Base-by-base conservation (phyloP, 1,139 yeast species). In the Saccharomyces uvarum region DNA sequence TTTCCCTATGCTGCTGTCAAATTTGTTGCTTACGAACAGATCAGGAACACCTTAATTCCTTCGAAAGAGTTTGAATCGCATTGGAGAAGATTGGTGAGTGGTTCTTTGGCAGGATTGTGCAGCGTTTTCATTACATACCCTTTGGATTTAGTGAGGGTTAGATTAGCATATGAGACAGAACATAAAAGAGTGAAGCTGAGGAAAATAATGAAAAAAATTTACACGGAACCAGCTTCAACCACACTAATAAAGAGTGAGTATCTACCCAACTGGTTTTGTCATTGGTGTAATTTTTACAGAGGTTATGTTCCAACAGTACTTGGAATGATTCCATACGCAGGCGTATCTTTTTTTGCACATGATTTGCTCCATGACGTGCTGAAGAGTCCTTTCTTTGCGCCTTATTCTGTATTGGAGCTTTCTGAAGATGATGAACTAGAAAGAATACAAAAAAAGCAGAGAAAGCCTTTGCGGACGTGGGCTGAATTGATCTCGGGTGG, bases 241-340 rank as follows among this genome's bases (percentile, higher is more conserved):
- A 62, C 67, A 2, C 63, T 67, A 44, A 51, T 59, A 29, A 57
- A 61, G 16, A 70, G 68, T 50, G 33, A 56, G 26, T 67, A 61
- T 31, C 58, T 73, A 42, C 75, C 77, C 8, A 49, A 51, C 1
- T 62, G 69, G 59, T 60, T 73, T 51, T 68, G 74, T 13, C 73
- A 70, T 38, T 63, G 76, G 62, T 68, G 87, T 32, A 90, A 91
- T 73, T 93, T 90, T 69, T 93, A 93, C 72, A 77, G 97, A 57
- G 99, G 99, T 1, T 93, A 91, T 72, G 82, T 88, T 6, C 97
- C 99, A 21, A 93, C 99, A 0, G 84, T 93, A 41, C 68, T 90
- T 46, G 99, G 99, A 14, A 91, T 93, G 96, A 77, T 93, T 21
- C 99, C 99, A 1, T 93, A 93, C 68, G 99, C 99, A 1, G 99